Evolutionary conservation across 441 rosid species (phyloP).

Genomic region (Croton setiger): DNA sequence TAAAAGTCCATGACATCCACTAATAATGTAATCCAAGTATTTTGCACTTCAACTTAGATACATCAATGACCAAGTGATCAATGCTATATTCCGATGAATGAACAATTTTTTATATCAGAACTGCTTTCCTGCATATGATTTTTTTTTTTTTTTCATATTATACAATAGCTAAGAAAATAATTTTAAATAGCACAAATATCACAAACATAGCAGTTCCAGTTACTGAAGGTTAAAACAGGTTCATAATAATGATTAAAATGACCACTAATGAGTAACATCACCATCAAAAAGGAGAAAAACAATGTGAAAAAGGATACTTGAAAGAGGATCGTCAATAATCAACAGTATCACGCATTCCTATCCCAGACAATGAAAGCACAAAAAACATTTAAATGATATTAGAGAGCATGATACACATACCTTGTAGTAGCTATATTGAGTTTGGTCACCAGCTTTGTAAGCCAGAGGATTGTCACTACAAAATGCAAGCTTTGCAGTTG

Average conservation of each 20-base stretch:
- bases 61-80: neutral
- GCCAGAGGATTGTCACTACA: constrained; percentile 91
- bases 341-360: too few species aligned
- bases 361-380: neutral
- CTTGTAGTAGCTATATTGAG: constrained; percentile 92
- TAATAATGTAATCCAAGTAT: neutral
- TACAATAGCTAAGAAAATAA: neutral
- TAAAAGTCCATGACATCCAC: neutral
- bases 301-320: neutral
- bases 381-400: neutral
- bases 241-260: neutral
- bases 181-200: neutral
- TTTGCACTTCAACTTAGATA: neutral
- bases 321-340: too few species aligned
- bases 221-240: neutral
- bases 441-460: constrained; percentile 55
- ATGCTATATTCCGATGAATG: neutral
- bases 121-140: neutral
- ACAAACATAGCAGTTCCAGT: neutral
- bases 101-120: neutral
- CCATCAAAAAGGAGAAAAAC: neutral
- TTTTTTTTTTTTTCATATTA: neutral
- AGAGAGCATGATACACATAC: constrained; percentile 31
- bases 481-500: constrained; percentile 78
- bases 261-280: neutral